Base-by-base conservation (phyloP, 208 protist species). In the Naegleria gruberi region DNA sequence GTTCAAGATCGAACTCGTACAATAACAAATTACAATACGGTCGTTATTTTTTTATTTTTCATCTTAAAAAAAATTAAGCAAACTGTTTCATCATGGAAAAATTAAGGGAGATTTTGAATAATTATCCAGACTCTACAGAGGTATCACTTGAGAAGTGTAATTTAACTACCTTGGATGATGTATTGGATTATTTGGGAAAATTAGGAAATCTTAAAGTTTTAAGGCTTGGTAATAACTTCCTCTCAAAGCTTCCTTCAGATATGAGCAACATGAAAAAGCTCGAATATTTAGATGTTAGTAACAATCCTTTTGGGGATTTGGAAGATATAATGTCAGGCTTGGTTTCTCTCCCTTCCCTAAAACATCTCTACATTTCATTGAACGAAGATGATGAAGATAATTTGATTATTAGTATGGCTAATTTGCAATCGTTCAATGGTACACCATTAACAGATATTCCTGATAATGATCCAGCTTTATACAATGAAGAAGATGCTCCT, bases 331-430 rank as follows among this genome's bases (percentile, higher is more conserved):
- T 87, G 43, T 37, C 43, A 40, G 95, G 94, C 2, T 92, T 97
- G 17, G 93, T 87, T 15, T 92, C 90, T 41, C 91, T 97, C 19
- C 91, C 91, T n/a, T 57, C 74, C 26, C 91, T 97, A 26, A 81
- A 77, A 30, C 87, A 93, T 45, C 91, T 97, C 34, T 91, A 90
- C 37, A 93, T 97, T 73, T 93, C 92, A 30, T 89, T 97, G 17
- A 91, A 92, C 23, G 92, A 94, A 42, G 90, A 65, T 23, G 95
- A 95, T 89, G 95, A 97, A 92, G 93, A 96, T 77, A 92, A 95
- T 55, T 90, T 97, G 15, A 96, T 97, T 73, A 74, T 96, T 44
- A 65, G 91, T 34, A 89, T 97, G 19, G 92, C 94, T 12, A 81
- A 89, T 23, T 90, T 96, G 12, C 90, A 94, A 42, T 92, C 89